Evolutionary conservation across 495 filamentous ascomycete genomes (phyloP), one percentile per base, ranked within the genome.

Genomic region (Hyaloscypha variabilis): DNA sequence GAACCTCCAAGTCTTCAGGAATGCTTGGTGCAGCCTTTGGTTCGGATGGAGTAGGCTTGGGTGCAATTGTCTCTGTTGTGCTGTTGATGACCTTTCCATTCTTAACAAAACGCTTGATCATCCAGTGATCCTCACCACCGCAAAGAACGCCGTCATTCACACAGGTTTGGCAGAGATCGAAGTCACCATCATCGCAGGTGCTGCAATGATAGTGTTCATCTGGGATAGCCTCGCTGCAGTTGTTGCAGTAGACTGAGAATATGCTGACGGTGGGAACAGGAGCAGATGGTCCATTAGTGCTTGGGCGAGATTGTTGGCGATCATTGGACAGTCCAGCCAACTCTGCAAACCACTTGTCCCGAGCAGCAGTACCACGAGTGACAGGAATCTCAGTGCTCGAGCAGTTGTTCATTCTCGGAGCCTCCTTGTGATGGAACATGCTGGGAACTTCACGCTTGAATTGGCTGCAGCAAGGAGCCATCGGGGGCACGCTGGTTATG

Each of bases 171-270:
- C 95, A 99, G 57, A 99, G 86, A 71, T 99, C 95, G 72, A 92
- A 99, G 76, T 99, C 96, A 30, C 95, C 95, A 59, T 89, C 82
- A 67, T 97, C 91, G 76, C 96, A 99, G 61, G 87, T 90, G 71
- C 91, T 90, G 81, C 95, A 99, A 77, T 99, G 95, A 75, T 91
- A 99, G 73, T 99, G 95, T 25, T 84, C 85, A 68, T 92, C 87
- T 36, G 87, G 81, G 69, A 97, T 92, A 36, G 87, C 83, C 25
- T 77, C 77, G 61, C 94, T 87, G 73, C 95, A 99, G 71, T 87
- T 84, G 78, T 99, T 97, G 85, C 95, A 99, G 81, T 90, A 97
- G 58, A 99, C 93, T 39, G 84, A 87, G 74, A 84, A 87, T 24
- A 77, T 34, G 53, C 62, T 55, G 34, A 49, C 29, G 25, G 52